phyloP scores from a whole-genome alignment of 805 yeast genomes.

The Ogataea pignaliae region DNA sequence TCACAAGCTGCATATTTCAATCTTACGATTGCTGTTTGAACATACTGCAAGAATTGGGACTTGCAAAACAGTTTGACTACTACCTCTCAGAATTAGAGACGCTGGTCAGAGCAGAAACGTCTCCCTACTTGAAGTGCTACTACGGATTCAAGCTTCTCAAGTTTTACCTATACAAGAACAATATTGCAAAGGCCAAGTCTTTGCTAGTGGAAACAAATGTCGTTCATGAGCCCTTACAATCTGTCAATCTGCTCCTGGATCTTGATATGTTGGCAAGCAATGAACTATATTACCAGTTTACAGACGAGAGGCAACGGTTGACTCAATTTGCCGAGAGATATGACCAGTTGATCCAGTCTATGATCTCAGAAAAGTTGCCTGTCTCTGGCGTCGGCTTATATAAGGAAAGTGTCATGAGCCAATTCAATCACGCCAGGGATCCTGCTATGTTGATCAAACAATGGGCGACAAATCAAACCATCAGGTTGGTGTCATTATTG shows the following conservation, averaged over 20 bases:
- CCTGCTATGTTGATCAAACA: background rate
- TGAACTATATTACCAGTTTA: constrained; percentile 16
- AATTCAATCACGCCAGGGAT: background rate
- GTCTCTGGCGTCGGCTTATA: background rate
- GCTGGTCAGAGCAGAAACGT: constrained; percentile 29
- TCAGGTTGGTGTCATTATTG: constrained; percentile 10
- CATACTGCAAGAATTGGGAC: constrained; percentile 44
- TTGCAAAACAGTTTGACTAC: constrained; percentile 54
- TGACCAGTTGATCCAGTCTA: constrained; percentile 11
- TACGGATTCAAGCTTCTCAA: constrained; percentile 19
- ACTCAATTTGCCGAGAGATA: constrained; percentile 6
- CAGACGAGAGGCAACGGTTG: constrained; percentile 7
- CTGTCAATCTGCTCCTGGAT: constrained; percentile 13
- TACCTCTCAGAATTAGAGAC: constrained; percentile 47
- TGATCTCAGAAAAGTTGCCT: background rate
- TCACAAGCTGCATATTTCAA: constrained; percentile 32
- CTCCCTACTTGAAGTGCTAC: constrained; percentile 21
- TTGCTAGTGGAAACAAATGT: too few relatives aligned
- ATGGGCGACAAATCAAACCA: constrained; percentile 10
- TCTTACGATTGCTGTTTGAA: constrained; percentile 38
- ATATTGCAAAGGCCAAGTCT: constrained; percentile 7
- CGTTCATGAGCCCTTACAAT: background rate
- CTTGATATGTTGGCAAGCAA: constrained; percentile 11
- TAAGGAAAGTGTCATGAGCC: background rate
- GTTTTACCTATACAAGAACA: constrained; percentile 17